phyloP scores from a whole-genome alignment of 179 eudicot genomes.

The Silene noctiflora region DNA sequence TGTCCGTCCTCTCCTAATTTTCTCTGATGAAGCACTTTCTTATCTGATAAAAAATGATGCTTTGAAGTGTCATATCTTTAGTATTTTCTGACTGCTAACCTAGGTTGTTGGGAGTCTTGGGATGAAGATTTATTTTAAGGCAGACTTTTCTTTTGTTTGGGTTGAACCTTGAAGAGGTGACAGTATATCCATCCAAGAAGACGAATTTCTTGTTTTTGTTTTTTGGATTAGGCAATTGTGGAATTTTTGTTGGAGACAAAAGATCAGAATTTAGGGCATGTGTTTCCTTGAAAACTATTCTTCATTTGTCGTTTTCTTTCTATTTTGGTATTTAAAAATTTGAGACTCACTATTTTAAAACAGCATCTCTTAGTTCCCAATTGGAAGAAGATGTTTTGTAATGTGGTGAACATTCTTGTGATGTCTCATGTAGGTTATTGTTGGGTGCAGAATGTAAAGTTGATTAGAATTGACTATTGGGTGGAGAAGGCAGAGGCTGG shows the following conservation, averaged over 20 bases:
- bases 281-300: not conserved
- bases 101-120: not conserved
- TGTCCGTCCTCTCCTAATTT: not conserved
- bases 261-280: slow-evolving; percentile 2
- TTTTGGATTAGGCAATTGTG: not conserved
- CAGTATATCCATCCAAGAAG: not conserved
- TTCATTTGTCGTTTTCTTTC: not conserved
- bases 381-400: slow-evolving; percentile 25
- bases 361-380: not conserved
- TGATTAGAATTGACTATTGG: slow-evolving; percentile 90
- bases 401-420: slow-evolving; percentile 42
- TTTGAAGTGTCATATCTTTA: not conserved
- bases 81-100: not conserved
- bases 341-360: not conserved
- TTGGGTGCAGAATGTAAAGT: slow-evolving; percentile 92
- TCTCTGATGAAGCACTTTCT: not conserved
- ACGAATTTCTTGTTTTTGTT: not conserved
- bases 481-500: slow-evolving; percentile 95
- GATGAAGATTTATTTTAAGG: not conserved
- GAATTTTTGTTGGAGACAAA: not conserved
- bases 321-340: not conserved
- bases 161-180: not conserved
- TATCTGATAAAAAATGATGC: not conserved
- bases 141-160: not conserved
- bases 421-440: slow-evolving; percentile 78